These are phyloP conservation scores for Chrysoporthe deuterocubensis DNA, from an alignment of 2,329 filamentous ascomycete genomes.

Conservation along the genomic window DNA sequence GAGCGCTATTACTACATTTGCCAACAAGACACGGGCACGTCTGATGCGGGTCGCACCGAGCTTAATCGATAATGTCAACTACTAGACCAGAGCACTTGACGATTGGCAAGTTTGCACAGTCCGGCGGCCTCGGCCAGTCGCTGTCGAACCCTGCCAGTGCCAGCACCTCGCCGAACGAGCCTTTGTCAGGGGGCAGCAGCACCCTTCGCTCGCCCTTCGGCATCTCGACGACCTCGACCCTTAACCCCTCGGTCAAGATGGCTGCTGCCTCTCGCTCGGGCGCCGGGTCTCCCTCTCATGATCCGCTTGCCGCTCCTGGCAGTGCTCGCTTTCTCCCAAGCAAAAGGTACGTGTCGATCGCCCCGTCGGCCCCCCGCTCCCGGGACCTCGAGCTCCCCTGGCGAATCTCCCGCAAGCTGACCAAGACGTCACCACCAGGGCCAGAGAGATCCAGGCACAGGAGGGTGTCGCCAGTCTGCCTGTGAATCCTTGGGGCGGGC, in stretches of 20 bases:
- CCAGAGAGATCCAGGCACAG: constrained; percentile 95
- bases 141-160: constrained; percentile 64
- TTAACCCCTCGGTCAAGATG: constrained; percentile 65
- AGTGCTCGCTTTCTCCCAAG: constrained; percentile 73
- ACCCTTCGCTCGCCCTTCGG: constrained; percentile 74
- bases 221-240: constrained; percentile 57
- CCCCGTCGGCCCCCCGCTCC: background rate
- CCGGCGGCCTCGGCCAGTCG: constrained; percentile 37
- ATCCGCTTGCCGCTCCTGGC: constrained; percentile 65
- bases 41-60: constrained; percentile 53
- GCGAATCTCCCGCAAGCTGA: constrained; percentile 27
- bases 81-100: constrained; percentile 85
- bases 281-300: constrained; percentile 95
- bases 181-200: constrained; percentile 58
- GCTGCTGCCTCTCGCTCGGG: constrained; percentile 71
- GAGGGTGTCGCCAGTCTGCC: constrained; percentile 77
- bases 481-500: constrained; percentile 86
- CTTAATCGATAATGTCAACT: constrained; percentile 93
- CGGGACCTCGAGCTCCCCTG: background rate
- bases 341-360: constrained; percentile 73
- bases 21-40: constrained; percentile 24
- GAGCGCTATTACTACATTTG: constrained; percentile 19
- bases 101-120: constrained; percentile 77
- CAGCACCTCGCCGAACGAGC: constrained; percentile 80
- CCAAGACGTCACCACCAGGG: constrained; percentile 54